phyloP scores from a whole-genome alignment of 805 yeast species.

The Priceomyces carsonii region DNA sequence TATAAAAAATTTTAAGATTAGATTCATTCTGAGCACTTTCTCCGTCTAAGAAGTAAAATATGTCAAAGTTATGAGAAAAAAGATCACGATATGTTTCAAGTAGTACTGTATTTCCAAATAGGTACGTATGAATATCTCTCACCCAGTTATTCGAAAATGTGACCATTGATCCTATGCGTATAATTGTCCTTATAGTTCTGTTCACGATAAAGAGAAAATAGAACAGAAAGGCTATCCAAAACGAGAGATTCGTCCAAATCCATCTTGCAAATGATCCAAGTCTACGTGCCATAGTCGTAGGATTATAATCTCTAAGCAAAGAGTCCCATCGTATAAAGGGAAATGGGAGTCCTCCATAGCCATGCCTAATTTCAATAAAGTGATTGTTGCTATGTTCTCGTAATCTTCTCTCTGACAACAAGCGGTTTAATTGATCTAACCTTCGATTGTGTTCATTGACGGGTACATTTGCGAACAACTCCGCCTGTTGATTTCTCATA shows the following conservation, averaged over 20 bases:
- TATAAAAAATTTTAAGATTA: background rate
- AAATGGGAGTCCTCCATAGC: background rate
- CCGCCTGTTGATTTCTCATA: background rate
- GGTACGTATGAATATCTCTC: background rate
- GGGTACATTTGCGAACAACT: background rate
- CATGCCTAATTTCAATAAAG: background rate
- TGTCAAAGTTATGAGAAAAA: background rate
- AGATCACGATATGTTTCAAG: background rate
- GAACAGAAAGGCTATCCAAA: no score
- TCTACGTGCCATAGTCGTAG: no score
- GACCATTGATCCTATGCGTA: background rate
- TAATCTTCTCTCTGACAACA: background rate
- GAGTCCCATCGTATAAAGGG: background rate
- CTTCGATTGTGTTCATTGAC: conserved; percentile 1
- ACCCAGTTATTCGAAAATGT: background rate
- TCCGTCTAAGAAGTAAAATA: conserved; percentile 1
- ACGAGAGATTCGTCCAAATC: no score
- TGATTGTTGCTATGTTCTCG: background rate
- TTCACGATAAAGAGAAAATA: no score
- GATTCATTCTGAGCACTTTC: background rate
- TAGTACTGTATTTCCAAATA: conserved; percentile 1
- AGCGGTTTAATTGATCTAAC: background rate
- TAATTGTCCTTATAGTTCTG: no score
- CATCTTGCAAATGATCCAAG: no score
- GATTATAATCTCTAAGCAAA: no score